These are phyloP conservation scores for Exophiala sp. DNA, from an alignment of 2,329 filamentous ascomycete species.

Conservation along the genomic window DNA sequence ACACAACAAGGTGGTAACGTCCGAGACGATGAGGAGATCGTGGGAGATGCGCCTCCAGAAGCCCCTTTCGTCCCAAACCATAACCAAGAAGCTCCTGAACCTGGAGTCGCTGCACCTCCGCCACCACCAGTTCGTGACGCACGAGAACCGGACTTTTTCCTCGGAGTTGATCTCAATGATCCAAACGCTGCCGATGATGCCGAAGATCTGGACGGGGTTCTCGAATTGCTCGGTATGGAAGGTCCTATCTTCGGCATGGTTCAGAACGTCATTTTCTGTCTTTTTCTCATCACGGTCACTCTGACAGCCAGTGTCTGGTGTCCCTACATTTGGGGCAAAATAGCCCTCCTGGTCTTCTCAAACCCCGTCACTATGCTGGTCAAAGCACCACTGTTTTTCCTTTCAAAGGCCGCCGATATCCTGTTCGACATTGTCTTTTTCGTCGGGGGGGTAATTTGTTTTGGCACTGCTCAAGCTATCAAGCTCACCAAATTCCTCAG, in stretches of 20 bases:
- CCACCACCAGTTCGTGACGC: slow-evolving; percentile 5
- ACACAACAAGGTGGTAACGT: slow-evolving; percentile 11
- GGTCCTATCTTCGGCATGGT: slow-evolving; percentile 83
- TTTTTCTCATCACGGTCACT: slow-evolving; percentile 79
- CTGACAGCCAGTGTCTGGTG: slow-evolving; percentile 81
- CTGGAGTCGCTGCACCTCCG: background rate
- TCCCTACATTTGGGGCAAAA: slow-evolving; percentile 85
- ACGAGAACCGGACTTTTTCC: slow-evolving; percentile 48
- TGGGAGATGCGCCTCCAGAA: slow-evolving; percentile 55
- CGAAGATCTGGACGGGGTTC: slow-evolving; percentile 91
- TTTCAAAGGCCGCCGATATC: slow-evolving; percentile 70
- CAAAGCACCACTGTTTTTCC: slow-evolving; percentile 63
- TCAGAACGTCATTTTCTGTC: slow-evolving; percentile 92
- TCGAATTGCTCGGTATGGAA: slow-evolving; percentile 95
- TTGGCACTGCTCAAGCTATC: slow-evolving; percentile 39
- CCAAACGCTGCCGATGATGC: slow-evolving; percentile 58
- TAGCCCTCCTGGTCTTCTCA: slow-evolving; percentile 71
- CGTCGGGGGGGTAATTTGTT: slow-evolving; percentile 42
- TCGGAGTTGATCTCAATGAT: slow-evolving; percentile 62
- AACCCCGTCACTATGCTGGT: slow-evolving; percentile 65
- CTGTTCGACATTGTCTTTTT: slow-evolving; percentile 58
- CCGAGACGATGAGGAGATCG: slow-evolving; percentile 53
- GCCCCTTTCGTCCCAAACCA: slow-evolving; percentile 54
- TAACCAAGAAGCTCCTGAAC: slow-evolving; percentile 24
- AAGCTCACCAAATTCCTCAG: slow-evolving; percentile 30